Evolutionary conservation across 306 rosid species (phyloP), one percentile per base, ranked within the genome.

Genomic region (Sphenostylis stenocarpa): DNA sequence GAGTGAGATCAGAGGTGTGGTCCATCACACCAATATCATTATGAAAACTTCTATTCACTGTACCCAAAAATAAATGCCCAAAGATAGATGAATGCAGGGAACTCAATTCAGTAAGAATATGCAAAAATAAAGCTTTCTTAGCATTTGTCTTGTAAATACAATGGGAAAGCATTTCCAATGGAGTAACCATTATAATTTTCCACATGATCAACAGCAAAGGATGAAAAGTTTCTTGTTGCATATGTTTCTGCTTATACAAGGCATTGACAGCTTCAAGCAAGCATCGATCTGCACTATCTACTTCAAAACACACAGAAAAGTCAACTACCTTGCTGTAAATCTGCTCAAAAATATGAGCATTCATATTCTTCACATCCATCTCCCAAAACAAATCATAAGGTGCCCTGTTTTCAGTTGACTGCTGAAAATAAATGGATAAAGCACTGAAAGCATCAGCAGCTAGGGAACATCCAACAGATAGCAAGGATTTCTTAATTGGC

Each of bases 391-490:
- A 24, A 75, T 90, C 84, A 79, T 84, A 88, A 3, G 88, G 74
- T 33, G 60, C 65, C 86, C 88, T 87, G 72, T 76, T 82, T 70
- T 75, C 65, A 63, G 56, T 56, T 66, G 89, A 75, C 77, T 76
- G 86, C 86, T 79, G 84, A 86, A 92, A 85, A 87, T 83, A 92
- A 73, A 64, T 62, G 34, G 93, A 83, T 36, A 89, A 58, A 60
- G 87, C 55, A 75, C 85, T 76, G 74, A 95, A 95, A 78, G 98
- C 97, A 78, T 79, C 80, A 53, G 87, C 86, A 77, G 97, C 97
- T 69, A 92, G 75, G 79, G 85, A 84, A 80, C 88, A 86, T 47
- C 85, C 97, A 72, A 95, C 76, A 85, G 88, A 86, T 29, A 87
- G 55, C 67, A 73, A 83, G 74, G 86, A 70, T 47, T 76, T 83